These are phyloP conservation scores for Tuber indicum DNA, from an alignment of 495 filamentous ascomycete species.

Conservation along the genomic window DNA sequence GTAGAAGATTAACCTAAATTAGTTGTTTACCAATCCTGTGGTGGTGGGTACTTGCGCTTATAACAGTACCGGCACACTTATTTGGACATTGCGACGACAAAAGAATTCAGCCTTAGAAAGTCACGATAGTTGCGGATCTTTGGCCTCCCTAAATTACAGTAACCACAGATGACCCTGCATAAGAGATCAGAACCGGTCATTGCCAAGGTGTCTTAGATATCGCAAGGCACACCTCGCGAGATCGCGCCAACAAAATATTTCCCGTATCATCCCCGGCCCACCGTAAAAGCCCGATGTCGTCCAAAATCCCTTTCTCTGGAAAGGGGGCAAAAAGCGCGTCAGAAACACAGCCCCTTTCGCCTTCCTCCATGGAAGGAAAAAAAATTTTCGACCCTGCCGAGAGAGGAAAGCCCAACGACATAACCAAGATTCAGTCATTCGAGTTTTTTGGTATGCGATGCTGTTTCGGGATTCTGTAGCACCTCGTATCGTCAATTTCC, in stretches of 20 bases:
- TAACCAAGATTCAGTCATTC: too few species aligned
- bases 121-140: neutral
- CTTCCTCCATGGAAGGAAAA: too few species aligned
- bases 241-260: neutral
- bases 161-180: neutral
- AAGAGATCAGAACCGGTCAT: neutral
- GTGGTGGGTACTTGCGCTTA: too few species aligned
- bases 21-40: too few species aligned
- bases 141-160: neutral
- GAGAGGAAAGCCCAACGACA: too few species aligned
- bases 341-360: too few species aligned
- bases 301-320: too few species aligned
- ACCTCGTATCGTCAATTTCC: neutral
- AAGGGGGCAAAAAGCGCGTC: too few species aligned
- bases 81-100: neutral
- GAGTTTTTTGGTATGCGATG: neutral
- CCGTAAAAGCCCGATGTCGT: too few species aligned
- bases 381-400: too few species aligned
- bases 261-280: neutral
- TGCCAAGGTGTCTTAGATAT: neutral
- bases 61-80: neutral
- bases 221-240: neutral
- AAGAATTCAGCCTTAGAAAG: neutral
- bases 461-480: neutral
- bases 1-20: too few species aligned